phyloP scores from a whole-genome alignment of 2,329 filamentous ascomycete species.

The Plectosphaerella cucumerina region DNA sequence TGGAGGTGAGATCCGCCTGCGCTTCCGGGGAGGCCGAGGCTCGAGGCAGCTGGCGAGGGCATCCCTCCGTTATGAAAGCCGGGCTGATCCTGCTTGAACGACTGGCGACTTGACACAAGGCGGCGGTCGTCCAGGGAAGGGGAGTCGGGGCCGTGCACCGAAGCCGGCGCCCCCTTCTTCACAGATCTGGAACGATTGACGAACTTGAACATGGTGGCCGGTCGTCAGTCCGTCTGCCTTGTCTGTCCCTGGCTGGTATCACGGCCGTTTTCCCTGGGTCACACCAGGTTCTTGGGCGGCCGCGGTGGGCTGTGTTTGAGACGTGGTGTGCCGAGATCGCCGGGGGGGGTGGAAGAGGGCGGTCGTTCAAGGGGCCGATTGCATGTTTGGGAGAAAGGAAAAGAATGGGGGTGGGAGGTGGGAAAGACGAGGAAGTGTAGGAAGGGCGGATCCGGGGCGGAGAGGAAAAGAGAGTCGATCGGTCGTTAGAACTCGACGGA shows the following conservation, averaged over 20 bases:
- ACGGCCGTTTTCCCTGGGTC: constrained; percentile 4
- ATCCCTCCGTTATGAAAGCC: constrained; percentile 26
- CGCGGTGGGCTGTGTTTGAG: constrained; percentile 9
- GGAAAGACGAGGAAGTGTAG: neutral
- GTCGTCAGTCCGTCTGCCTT: constrained; percentile 15
- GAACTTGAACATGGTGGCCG: constrained; percentile 24
- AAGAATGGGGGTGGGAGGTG: neutral
- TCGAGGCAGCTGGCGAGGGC: constrained; percentile 17
- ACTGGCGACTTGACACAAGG: constrained; percentile 31
- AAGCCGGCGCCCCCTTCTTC: constrained; percentile 14
- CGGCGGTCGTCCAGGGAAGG: constrained; percentile 18
- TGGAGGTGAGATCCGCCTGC: constrained; percentile 1
- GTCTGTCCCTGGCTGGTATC: constrained; percentile 3
- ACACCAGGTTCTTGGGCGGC: constrained; percentile 7
- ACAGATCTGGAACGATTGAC: constrained; percentile 26
- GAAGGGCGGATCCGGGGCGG: neutral
- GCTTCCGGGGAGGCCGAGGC: constrained; percentile 18
- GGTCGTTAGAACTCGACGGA: neutral
- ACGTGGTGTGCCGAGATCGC: constrained; percentile 4
- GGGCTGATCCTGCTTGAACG: constrained; percentile 21
- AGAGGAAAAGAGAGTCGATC: too few species aligned
- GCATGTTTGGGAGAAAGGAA: constrained; percentile 7
- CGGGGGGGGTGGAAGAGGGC: neutral
- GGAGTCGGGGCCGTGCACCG: constrained; percentile 15
- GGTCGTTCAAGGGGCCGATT: constrained; percentile 6